Percentiles rank a stretch among this genome's conserved stretches.
Conservation (phyloP, 257 asterid genomes). For the Gentiana straminea region DNA sequence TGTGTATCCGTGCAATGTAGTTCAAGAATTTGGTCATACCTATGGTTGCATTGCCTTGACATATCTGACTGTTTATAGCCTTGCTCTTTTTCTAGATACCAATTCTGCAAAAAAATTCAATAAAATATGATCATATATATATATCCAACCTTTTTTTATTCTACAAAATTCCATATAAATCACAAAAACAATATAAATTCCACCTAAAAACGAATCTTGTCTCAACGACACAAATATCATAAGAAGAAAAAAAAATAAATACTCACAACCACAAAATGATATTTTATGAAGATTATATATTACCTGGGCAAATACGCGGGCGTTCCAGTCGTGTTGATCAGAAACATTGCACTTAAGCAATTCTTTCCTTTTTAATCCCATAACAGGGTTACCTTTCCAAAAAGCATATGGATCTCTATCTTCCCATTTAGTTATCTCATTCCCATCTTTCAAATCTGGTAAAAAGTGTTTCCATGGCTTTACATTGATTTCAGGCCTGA, state of each 20-base stretch:
- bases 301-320: conserved; percentile 72
- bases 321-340: conserved; percentile 71
- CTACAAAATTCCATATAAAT: too few species aligned
- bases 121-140: neutral
- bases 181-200: too few species aligned
- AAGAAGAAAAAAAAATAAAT: too few species aligned
- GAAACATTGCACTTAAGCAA: conserved; percentile 67
- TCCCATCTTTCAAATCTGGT: conserved; percentile 51
- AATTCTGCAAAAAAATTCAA: conserved; percentile 24
- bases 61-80: conserved; percentile 68
- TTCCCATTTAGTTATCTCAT: conserved; percentile 39
- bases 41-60: conserved; percentile 69
- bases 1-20: too few species aligned
- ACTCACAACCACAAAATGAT: too few species aligned
- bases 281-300: neutral
- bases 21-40: too few species aligned
- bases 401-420: conserved; percentile 75
- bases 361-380: conserved; percentile 50
- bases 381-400: conserved; percentile 76
- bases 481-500: conserved; percentile 75
- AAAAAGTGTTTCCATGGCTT: conserved; percentile 64
- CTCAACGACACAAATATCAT: too few species aligned
- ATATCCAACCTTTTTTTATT: too few species aligned
- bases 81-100: conserved; percentile 41
- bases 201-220: too few species aligned